Evolutionary conservation across 345 rosid genomes (phyloP), one percentile per base, ranked within the genome.

Genomic region (Lumnitzera littorea): DNA sequence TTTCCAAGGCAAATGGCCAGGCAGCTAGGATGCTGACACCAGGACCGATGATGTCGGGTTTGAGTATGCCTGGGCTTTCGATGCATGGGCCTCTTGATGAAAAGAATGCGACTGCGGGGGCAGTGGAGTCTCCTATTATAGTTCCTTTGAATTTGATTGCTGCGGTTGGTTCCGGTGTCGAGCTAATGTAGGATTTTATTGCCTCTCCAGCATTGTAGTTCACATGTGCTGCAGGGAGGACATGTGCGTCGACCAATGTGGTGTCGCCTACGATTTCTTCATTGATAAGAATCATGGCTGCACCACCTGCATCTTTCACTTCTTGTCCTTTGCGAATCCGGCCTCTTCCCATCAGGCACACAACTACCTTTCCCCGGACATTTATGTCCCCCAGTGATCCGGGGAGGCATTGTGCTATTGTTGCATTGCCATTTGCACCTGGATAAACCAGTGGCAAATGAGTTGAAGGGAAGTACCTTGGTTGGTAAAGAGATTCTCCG

Each of bases 11-110:
- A 54, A 55, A 60, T 20, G 73, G 65, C 83, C 81, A 71, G 15
- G 66, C 76, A 17, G 77, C 73, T 49, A 81, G 67, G 51, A 78
- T 68, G 36, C 52, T 81, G 56, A 69, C 57, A 0, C 80, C 83
- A 0, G 80, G 83, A 12, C 77, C 77, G 24, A 72, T 62, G 11
- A 81, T 69, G 66, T 78, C 83, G 3, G 81, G 86, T 66, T 82
- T 84, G 66, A 82, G 55, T 15, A 82, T 74, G 6, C 76, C 81
- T 5, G 83, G 78, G 62, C 76, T 76, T 20, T 65, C 54, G 24
- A 7, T 16, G 69, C 61, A 71, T 31, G 82, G 90, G 24, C 82
- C 83, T 25, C 90, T 70, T 31, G 83, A 77, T 50, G 84, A 78
- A 68, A 82, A 84, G 53, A 70, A 31, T 48, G 78, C 50, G 12